Conservation (phyloP, 139 green algal genomes). For the Closterium sp. region DNA sequence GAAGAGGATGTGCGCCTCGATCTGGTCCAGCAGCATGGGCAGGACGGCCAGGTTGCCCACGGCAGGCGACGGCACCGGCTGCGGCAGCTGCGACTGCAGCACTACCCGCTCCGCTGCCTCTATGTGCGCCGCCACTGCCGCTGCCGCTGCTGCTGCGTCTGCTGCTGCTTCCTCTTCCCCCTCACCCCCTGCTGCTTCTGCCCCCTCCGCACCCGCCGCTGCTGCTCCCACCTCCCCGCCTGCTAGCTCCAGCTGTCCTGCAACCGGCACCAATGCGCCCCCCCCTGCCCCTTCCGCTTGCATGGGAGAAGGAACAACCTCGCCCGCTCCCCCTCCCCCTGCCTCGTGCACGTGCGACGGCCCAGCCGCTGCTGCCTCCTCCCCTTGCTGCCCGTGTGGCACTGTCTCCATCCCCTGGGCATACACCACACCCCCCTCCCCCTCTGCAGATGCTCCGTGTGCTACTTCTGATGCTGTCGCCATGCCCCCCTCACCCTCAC, state of each 20-base stretch:
- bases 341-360: no score
- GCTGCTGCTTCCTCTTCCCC: background rate
- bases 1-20: constrained; percentile 10
- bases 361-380: background rate
- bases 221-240: background rate
- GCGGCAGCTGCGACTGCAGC: background rate
- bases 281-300: background rate
- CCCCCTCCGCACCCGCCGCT: background rate
- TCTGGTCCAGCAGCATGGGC: constrained; percentile 1
- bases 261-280: background rate
- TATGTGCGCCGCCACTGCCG: background rate
- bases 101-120: background rate
- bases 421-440: background rate
- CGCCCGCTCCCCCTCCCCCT: background rate
- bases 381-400: background rate
- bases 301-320: background rate
- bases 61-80: background rate
- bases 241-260: background rate
- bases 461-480: background rate
- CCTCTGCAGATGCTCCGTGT: background rate
- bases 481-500: background rate
- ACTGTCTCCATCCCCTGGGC: background rate
- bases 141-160: background rate
- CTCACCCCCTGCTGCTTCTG: background rate
- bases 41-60: background rate